Conservation (phyloP, 148 eudicot species). For the Chenopodium formosanum region DNA sequence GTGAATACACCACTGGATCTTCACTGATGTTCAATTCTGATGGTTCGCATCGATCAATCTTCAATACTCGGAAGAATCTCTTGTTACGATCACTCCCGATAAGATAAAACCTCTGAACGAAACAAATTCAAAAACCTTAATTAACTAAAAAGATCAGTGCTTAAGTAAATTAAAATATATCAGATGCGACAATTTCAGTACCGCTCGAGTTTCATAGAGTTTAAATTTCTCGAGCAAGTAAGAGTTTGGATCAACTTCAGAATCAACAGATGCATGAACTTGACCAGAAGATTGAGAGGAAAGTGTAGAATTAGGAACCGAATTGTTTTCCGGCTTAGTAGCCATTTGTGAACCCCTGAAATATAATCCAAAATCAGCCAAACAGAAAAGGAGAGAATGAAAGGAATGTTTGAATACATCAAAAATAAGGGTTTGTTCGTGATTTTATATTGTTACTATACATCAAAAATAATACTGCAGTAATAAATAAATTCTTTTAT, state of each 20-base stretch:
- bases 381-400: neutral
- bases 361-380: neutral
- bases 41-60: conserved; percentile 87
- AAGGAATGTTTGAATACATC: neutral
- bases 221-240: conserved; percentile 86
- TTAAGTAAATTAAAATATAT: neutral
- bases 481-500: neutral
- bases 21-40: conserved; percentile 86
- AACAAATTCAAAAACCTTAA: neutral
- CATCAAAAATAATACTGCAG: too few species aligned
- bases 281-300: conserved; percentile 40
- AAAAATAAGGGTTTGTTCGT: too few species aligned
- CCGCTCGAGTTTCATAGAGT: conserved; percentile 95
- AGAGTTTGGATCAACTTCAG: conserved; percentile 61
- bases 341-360: conserved; percentile 39
- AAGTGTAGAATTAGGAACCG: conserved; percentile 32
- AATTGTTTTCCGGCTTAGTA: conserved; percentile 39
- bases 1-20: conserved; percentile 91
- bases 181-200: conserved; percentile 12
- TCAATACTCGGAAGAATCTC: conserved; percentile 72
- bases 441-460: too few species aligned
- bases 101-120: conserved; percentile 69
- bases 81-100: conserved; percentile 90
- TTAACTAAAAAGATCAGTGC: conserved; percentile 1
- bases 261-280: conserved; percentile 45